Conservation (phyloP, 2,329 filamentous ascomycete species). For the Cercospora sojina region DNA sequence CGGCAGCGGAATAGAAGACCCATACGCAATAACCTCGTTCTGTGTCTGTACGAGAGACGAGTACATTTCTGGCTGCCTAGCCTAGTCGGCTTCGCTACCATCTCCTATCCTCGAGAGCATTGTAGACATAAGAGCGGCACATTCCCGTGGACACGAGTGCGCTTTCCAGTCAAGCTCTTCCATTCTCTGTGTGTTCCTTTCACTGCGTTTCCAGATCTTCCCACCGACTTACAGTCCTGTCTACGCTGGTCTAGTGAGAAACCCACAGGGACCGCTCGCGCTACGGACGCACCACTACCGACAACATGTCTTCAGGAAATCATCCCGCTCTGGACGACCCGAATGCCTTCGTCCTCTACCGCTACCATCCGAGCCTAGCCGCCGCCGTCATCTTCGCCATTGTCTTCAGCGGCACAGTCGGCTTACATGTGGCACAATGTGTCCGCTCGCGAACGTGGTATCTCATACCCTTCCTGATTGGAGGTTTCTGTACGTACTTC, state of each 20-base stretch:
- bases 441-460: slow-evolving; percentile 49
- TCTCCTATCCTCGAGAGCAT: background rate
- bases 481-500: slow-evolving; percentile 37
- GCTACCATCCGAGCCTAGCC: slow-evolving; percentile 12
- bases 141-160: background rate
- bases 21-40: background rate
- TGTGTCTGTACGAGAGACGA: background rate
- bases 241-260: rapidly evolving
- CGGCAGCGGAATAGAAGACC: background rate
- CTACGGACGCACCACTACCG: background rate
- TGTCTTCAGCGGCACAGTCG: slow-evolving; percentile 34
- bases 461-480: slow-evolving; percentile 52
- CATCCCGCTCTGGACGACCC: background rate
- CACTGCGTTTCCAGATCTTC: too few species aligned
- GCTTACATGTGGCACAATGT: slow-evolving; percentile 42
- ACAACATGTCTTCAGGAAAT: background rate
- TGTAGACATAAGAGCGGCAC: background rate
- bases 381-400: slow-evolving; percentile 35
- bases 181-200: background rate
- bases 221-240: background rate
- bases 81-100: background rate
- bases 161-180: background rate
- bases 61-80: too few species aligned
- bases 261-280: background rate
- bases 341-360: slow-evolving; percentile 12